These are phyloP conservation scores for Yarrowia deformans DNA, from an alignment of 805 yeast species.

Conservation along the genomic window DNA sequence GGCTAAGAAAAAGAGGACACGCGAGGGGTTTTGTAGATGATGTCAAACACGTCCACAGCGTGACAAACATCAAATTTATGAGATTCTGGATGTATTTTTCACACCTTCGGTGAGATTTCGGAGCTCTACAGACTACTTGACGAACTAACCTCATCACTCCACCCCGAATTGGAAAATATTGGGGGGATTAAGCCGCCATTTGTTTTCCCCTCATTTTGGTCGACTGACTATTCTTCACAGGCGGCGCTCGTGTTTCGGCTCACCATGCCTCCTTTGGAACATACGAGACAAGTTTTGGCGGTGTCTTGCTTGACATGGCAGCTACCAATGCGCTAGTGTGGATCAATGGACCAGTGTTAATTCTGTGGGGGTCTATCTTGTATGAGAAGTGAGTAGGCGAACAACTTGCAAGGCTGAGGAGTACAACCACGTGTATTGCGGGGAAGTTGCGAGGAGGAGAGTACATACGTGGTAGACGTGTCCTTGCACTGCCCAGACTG, in stretches of 20 bases:
- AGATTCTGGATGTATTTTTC: not conserved
- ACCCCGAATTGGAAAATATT: not conserved
- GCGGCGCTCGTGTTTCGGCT: not conserved
- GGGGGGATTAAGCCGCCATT: not conserved
- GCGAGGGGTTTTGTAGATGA: not conserved
- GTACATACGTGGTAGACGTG: too few relatives aligned
- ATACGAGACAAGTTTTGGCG: not conserved
- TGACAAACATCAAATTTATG: not conserved
- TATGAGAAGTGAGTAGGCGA: not conserved
- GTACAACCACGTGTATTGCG: not conserved
- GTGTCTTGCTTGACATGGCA: not conserved
- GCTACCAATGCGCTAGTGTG: not conserved
- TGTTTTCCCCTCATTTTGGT: slow-evolving; percentile 4
- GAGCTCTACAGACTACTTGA: not conserved
- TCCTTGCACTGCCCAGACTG: too few relatives aligned
- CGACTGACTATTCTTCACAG: not conserved
- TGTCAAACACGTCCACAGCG: too few relatives aligned
- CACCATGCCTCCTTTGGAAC: not conserved
- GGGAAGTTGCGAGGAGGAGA: not conserved
- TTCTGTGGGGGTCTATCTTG: slow-evolving; percentile 2
- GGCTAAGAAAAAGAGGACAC: slow-evolving; percentile 3
- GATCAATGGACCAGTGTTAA: not conserved
- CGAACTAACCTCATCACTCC: not conserved
- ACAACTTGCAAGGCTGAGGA: not conserved
- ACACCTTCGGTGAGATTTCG: slow-evolving; percentile 2